A percentile compares a stretch with the other conserved stretches of the same genome.
Evolutionary conservation across 495 filamentous ascomycete species (phyloP).

Genomic region (Aspergillus bridgeri): DNA sequence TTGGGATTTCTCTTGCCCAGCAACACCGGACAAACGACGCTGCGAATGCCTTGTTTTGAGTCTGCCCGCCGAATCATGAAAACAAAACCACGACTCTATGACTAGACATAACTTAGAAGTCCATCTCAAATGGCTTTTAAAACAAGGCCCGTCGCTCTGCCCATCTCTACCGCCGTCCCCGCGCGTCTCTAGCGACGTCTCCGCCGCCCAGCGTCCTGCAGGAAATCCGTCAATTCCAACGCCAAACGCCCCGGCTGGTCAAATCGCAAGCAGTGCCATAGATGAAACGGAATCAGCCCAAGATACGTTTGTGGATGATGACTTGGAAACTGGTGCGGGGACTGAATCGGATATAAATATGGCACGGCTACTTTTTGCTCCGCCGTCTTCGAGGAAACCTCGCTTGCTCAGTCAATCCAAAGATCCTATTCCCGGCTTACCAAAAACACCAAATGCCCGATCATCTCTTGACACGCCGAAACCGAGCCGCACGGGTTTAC

Average conservation of each 20-base stretch:
- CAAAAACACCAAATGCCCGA: conserved; percentile 13
- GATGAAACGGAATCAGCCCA: conserved; percentile 5
- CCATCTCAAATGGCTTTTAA: conserved; percentile 51
- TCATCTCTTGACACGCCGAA: conserved; percentile 17
- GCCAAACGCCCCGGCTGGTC: conserved; percentile 2
- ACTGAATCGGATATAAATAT: conserved; percentile 40
- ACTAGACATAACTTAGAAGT: conserved; percentile 48
- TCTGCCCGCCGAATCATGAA: conserved; percentile 26
- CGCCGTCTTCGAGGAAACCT: conserved; percentile 50
- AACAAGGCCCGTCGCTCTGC: conserved; percentile 36
- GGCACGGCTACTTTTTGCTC: conserved; percentile 53
- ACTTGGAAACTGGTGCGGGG: conserved; percentile 17
- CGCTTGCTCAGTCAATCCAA: conserved; percentile 41
- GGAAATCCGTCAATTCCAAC: conserved; percentile 3
- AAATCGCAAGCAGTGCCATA: conserved; percentile 9
- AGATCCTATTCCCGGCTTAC: conserved; percentile 16
- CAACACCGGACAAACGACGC: conserved; percentile 5
- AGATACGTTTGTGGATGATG: conserved; percentile 18
- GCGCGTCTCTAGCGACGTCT: conserved; percentile 17
- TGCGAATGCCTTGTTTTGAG: conserved; percentile 10
- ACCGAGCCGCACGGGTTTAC: conserved; percentile 23
- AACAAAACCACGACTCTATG: conserved; percentile 40
- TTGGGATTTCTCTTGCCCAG: conserved; percentile 12
- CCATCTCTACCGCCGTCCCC: conserved; percentile 29
- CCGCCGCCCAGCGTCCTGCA: conserved; percentile 16